Percentiles rank a stretch among this genome's conserved stretches.
Evolutionary conservation across 495 filamentous ascomycete genomes (phyloP).

Genomic region (Aspergillus coremiiformis): DNA sequence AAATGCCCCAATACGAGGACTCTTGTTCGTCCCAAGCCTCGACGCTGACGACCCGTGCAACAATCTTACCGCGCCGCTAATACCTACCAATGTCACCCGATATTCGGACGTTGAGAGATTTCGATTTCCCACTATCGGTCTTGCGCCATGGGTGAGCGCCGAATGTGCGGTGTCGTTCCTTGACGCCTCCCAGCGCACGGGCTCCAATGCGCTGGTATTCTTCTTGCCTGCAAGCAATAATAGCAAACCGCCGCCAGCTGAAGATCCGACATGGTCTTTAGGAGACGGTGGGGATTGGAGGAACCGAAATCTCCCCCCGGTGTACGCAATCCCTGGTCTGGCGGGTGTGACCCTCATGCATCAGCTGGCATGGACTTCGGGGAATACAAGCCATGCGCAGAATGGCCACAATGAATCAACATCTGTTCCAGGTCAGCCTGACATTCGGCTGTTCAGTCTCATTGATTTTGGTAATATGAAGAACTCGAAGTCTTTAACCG

Average conservation of each 20-base stretch:
- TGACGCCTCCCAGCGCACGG: constrained; percentile 47
- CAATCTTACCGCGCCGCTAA: constrained; percentile 44
- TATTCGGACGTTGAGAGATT: constrained; percentile 54
- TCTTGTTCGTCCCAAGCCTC: constrained; percentile 77
- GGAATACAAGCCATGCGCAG: constrained; percentile 49
- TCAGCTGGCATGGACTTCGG: constrained; percentile 67
- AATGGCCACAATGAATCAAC: constrained; percentile 40
- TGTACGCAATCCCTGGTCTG: constrained; percentile 73
- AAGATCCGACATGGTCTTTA: constrained; percentile 57
- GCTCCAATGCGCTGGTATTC: constrained; percentile 63
- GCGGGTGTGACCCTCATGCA: constrained; percentile 61
- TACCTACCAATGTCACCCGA: constrained; percentile 71
- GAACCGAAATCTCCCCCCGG: constrained; percentile 55
- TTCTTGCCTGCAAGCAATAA: constrained; percentile 55
- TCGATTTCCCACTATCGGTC: constrained; percentile 55
- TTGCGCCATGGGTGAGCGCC: constrained; percentile 80
- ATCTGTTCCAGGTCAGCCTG: constrained; percentile 40
- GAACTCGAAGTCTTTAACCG: not conserved
- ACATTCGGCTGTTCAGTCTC: constrained; percentile 52
- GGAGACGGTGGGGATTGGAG: constrained; percentile 59
- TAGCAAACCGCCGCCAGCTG: constrained; percentile 52
- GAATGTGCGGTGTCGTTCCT: constrained; percentile 66
- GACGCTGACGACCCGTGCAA: constrained; percentile 48
- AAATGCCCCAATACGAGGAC: constrained; percentile 55
- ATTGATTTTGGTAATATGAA: constrained; percentile 51